Percentiles rank a stretch among this genome's conserved stretches.
These are phyloP conservation scores for Phanerochaete carnosa DNA, from an alignment of 768 basidiomycete species.

Conservation along the genomic window DNA sequence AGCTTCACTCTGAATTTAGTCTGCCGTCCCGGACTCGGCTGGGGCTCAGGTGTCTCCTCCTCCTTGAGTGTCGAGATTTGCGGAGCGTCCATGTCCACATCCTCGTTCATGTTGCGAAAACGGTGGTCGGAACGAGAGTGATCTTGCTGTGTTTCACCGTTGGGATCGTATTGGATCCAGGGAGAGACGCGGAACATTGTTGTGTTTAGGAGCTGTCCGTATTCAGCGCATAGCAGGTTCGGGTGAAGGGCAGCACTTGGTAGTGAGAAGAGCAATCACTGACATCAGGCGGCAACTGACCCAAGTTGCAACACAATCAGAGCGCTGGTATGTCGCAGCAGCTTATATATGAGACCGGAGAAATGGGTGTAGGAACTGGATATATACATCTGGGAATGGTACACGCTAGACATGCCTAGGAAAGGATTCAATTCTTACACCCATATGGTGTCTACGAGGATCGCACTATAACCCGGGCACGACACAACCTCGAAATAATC, in stretches of 20 bases:
- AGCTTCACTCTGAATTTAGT: slow-evolving; percentile 49
- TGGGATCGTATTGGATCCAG: slow-evolving; percentile 55
- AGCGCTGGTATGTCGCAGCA: not conserved
- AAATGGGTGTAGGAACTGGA: not conserved
- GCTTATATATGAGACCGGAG: not conserved
- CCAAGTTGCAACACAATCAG: not conserved
- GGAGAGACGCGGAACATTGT: slow-evolving; percentile 58
- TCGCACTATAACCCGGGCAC: not conserved
- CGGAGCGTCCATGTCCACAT: slow-evolving; percentile 74
- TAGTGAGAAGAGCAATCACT: not conserved
- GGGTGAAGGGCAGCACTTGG: not conserved
- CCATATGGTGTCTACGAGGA: not conserved
- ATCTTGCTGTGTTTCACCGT: slow-evolving; percentile 14
- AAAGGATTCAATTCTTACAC: not conserved
- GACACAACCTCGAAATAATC: not conserved
- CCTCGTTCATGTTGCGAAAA: slow-evolving; percentile 33
- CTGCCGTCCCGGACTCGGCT: slow-evolving; percentile 26
- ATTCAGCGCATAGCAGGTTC: slow-evolving; percentile 4
- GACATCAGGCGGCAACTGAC: slow-evolving; percentile 1
- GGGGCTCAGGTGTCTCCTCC: slow-evolving; percentile 68
- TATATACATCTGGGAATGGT: not conserved
- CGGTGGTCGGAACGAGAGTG: slow-evolving; percentile 14
- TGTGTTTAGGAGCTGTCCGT: slow-evolving; percentile 9
- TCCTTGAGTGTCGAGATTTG: slow-evolving; percentile 77
- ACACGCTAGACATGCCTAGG: not conserved